Percentiles rank a stretch among this genome's conserved stretches.
Evolutionary conservation across 306 rosid species (phyloP).

Genomic region (Astragalus glycyphyllos): DNA sequence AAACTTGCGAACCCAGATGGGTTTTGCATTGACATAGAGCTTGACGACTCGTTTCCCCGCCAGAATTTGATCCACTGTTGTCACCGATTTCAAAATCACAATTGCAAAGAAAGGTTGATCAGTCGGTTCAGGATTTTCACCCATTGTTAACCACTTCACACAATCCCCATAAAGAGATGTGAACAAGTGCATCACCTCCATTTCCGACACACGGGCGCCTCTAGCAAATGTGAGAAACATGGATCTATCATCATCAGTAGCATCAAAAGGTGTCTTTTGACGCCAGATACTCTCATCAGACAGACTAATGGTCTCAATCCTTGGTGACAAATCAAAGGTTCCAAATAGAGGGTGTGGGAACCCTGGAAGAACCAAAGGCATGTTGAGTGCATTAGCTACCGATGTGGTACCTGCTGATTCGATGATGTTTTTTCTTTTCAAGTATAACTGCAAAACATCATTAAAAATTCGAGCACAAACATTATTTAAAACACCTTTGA

Average conservation of each 20-base stretch:
- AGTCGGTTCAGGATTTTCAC: constrained; percentile 15
- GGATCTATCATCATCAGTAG: constrained; percentile 55
- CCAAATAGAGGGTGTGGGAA: constrained; percentile 72
- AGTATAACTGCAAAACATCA: constrained; percentile 49
- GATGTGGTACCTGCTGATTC: neutral
- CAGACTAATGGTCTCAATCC: neutral
- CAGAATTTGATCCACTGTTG: constrained; percentile 50
- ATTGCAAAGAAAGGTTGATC: constrained; percentile 63
- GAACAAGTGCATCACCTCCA: constrained; percentile 55
- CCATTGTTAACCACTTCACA: constrained; percentile 57
- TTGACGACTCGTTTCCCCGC: constrained; percentile 50
- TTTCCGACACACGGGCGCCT: constrained; percentile 59
- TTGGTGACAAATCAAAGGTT: constrained; percentile 27
- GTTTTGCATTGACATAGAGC: constrained; percentile 59
- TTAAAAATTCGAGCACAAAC: constrained; percentile 53
- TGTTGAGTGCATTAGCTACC: neutral
- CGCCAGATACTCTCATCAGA: constrained; percentile 48
- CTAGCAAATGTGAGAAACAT: constrained; percentile 71
- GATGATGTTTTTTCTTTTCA: neutral
- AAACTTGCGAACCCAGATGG: constrained; percentile 72
- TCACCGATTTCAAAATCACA: constrained; percentile 51
- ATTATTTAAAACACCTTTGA: constrained; percentile 51
- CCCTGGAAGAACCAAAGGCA: constrained; percentile 49
- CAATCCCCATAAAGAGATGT: constrained; percentile 44
- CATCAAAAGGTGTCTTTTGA: constrained; percentile 22